Conservation (phyloP, 2,329 filamentous ascomycete genomes). For the Periconia sp. region DNA sequence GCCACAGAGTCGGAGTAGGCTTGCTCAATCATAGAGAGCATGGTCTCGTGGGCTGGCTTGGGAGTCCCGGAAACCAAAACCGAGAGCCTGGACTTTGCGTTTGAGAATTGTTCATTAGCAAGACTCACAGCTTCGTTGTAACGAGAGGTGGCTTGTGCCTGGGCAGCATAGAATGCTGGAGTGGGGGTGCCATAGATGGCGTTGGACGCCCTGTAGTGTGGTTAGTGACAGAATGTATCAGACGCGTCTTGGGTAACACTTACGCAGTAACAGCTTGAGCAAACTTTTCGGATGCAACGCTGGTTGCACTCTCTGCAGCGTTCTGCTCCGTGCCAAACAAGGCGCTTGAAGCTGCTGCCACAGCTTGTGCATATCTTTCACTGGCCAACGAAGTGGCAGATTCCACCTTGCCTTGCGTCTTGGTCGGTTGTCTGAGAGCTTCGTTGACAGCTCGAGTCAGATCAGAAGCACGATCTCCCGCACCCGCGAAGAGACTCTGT, state of each 20-base stretch:
- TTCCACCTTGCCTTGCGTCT: slow-evolving; percentile 51
- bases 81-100: slow-evolving; percentile 68
- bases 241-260: slow-evolving; percentile 22
- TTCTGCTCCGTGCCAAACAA: slow-evolving; percentile 55
- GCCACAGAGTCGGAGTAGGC: slow-evolving; percentile 68
- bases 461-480: slow-evolving; percentile 55
- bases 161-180: slow-evolving; percentile 47
- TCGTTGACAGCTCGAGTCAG: slow-evolving; percentile 60
- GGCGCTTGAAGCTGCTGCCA: slow-evolving; percentile 59
- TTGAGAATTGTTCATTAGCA: slow-evolving; percentile 67
- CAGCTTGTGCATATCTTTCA: slow-evolving; percentile 59
- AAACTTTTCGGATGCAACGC: slow-evolving; percentile 57
- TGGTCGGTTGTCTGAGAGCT: slow-evolving; percentile 52
- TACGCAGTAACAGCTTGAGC: slow-evolving; percentile 60
- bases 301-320: slow-evolving; percentile 49
- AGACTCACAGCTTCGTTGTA: slow-evolving; percentile 67
- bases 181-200: slow-evolving; percentile 57
- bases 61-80: slow-evolving; percentile 68
- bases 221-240: slow-evolving; percentile 11
- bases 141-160: slow-evolving; percentile 55
- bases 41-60: slow-evolving; percentile 68
- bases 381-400: slow-evolving; percentile 56
- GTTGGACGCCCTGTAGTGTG: slow-evolving; percentile 51
- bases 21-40: slow-evolving; percentile 68
- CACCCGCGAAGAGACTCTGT: slow-evolving; percentile 54